Percentiles rank a stretch among this genome's conserved stretches.
Evolutionary conservation across 2,329 filamentous ascomycete species (phyloP).

Genomic region (Botrytis fragariae): DNA sequence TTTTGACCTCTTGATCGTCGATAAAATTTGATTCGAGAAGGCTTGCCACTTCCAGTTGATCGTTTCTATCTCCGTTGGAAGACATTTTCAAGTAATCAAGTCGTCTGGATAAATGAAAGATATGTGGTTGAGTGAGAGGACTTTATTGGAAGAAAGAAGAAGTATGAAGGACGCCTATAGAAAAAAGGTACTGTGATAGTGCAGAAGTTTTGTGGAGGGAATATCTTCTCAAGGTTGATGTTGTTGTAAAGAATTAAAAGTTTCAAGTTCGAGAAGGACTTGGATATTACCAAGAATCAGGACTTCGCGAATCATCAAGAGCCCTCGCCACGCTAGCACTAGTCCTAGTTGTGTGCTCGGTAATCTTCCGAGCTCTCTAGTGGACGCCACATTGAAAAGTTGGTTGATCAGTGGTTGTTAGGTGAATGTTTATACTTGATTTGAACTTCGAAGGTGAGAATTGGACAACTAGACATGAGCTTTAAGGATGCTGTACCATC

Average conservation of each 20-base stretch:
- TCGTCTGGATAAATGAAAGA: not conserved
- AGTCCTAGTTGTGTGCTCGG: not conserved
- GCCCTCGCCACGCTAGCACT: not conserved
- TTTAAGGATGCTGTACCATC: too few relatives aligned
- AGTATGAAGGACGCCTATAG: accelerated
- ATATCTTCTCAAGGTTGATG: not conserved
- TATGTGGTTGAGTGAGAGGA: not conserved
- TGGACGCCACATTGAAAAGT: not conserved
- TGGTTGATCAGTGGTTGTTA: not conserved
- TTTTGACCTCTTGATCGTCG: not conserved
- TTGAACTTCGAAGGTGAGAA: not conserved
- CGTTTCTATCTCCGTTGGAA: not conserved
- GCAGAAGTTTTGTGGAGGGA: not conserved
- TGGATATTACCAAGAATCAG: not conserved
- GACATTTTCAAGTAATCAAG: not conserved
- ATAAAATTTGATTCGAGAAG: not conserved
- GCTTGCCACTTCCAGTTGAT: too few relatives aligned
- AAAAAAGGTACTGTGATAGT: not conserved
- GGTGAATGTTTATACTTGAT: not conserved
- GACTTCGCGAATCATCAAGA: not conserved
- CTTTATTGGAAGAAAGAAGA: not conserved
- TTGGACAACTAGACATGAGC: too few relatives aligned
- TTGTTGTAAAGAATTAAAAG: not conserved
- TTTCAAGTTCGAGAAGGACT: not conserved
- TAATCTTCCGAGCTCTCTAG: not conserved